Evolutionary conservation across 441 rosid genomes (phyloP).

Genomic region (Jatropha podagrica): DNA sequence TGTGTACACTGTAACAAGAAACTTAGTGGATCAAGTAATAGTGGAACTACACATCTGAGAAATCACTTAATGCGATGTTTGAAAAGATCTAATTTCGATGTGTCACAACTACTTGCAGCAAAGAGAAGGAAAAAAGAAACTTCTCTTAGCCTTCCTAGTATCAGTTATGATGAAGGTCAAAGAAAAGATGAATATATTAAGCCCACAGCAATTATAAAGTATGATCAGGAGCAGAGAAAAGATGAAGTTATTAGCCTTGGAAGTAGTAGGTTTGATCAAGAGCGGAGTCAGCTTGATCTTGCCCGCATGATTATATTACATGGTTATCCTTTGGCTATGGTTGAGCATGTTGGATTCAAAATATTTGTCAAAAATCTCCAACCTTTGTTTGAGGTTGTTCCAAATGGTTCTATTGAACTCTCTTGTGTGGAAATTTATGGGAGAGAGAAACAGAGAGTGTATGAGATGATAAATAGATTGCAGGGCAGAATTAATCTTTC

Average conservation of each 20-base stretch:
- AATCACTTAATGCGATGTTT: constrained; percentile 93
- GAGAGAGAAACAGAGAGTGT: constrained; percentile 77
- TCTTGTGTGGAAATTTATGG: constrained; percentile 75
- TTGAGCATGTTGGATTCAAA: constrained; percentile 89
- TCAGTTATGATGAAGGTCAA: constrained; percentile 63
- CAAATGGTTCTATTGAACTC: constrained; percentile 55
- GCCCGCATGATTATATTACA: constrained; percentile 93
- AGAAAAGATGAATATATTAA: constrained; percentile 67
- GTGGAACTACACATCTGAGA: constrained; percentile 96
- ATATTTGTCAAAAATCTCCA: constrained; percentile 87
- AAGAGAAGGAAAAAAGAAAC: constrained; percentile 81
- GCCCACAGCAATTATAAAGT: constrained; percentile 49
- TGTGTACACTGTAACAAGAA: constrained; percentile 89
- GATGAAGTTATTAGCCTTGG: constrained; percentile 67
- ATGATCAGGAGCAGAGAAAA: constrained; percentile 71
- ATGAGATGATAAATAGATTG: constrained; percentile 52
- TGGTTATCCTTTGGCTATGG: constrained; percentile 76
- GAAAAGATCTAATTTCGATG: constrained; percentile 76
- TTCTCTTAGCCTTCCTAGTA: constrained; percentile 44
- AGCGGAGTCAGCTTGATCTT: constrained; percentile 73
- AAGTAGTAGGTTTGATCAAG: constrained; percentile 74
- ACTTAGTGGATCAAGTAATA: constrained; percentile 96
- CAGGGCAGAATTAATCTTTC: constrained; percentile 83
- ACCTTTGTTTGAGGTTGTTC: constrained; percentile 75
- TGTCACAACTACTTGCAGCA: constrained; percentile 74